Base-by-base conservation (phyloP, 2,329 filamentous ascomycete species). In the Chaetomium sp. region DNA sequence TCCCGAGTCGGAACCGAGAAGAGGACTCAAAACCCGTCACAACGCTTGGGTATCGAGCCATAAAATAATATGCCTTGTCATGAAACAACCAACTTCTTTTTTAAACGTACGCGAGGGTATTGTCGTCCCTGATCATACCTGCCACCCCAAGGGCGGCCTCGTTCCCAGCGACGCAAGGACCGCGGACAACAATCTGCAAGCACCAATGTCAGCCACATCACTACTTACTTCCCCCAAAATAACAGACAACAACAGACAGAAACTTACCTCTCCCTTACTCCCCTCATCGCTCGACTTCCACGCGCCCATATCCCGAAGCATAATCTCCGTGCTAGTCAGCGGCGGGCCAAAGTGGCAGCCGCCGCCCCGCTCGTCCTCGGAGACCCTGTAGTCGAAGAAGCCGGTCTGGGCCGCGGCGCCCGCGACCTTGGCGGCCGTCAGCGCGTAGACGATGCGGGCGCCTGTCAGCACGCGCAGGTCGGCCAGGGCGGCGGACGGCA, bases 341-440 rank as follows among this genome's bases (percentile, higher is more conserved):
- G 94, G 93, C 10, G 90, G 82, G 3, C 95, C 95, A 73, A 98
- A 97, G 75, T 96, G 93, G 12, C 82, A 80, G 62, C 76, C 79
- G 64, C 73, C 74, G 49, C 76, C 74, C 51, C 74, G 75, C 65
- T 74, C 74, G 51, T 76, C 74, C 49, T 75, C 76, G 45, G 77
- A 79, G 67, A 83, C 82, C 69, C 94, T 83, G 76, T 98, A 98
- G 75, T 98, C 94, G 74, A 91, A 96, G 47, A 93, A 83, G 67
- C 91, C 88, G 8, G 91, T 96, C 78, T 98, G 94, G 1, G 90
- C 82, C n/a, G 96, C 86, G 0, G 93, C 90, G 45, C 95, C 95
- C 2, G 93, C 94, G n/a, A 98, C 91, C 66, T 87, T 86, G 27
- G 92, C 82, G 0, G 90, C 88, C 21, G 92, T 90, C 62, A 99